Base-by-base conservation (phyloP, 306 rosid genomes). In the Cucurbita argyrosperma region DNA sequence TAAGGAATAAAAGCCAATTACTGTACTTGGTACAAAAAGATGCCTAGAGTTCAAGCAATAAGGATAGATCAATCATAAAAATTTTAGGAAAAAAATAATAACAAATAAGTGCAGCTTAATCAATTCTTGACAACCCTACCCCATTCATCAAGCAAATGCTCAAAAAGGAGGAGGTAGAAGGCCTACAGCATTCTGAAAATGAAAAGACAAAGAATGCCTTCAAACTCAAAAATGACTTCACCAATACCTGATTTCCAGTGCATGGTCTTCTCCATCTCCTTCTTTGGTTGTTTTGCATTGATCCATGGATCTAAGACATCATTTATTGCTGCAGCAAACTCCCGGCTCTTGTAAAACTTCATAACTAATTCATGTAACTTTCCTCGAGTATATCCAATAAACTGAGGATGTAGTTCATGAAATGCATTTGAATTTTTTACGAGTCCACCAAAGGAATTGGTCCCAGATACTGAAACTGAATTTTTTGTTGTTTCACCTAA, bases 281-380 rank as follows among this genome's bases (percentile, higher is more conserved):
- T 91, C 87, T 91, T 95, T 47, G 99, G 92, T 77, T 95, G 99
- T 79, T 85, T 89, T 69, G 91, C 91, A 81, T 86, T 95, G 80
- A 95, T 89, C 99, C 99, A 95, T 43, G 99, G 97, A 82, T 95
- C 97, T 77, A 95, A 87, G 77, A 87, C 99, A 81, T 89, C 96
- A 84, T 95, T 91, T 83, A 95, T 88, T 59, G 89, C 99, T 2
- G 96, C 96, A 51, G 97, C 92, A 65, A 95, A 91, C 86, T 95
- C 99, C 77, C 99, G 89, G 83, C 92, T 91, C 86, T 89, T 91
- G 74, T 87, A 91, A 63, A 96, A 91, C 78, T 83, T 95, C 97
- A 95, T 91, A 72, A 95, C 93, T 87, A 91, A 76, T 80, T 95
- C 99, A 42, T 95, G 97, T 37, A 95, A 80, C 87, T 88, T 95